phyloP scores from a whole-genome alignment of 768 basidiomycete species.

The Mycena galericulata region DNA sequence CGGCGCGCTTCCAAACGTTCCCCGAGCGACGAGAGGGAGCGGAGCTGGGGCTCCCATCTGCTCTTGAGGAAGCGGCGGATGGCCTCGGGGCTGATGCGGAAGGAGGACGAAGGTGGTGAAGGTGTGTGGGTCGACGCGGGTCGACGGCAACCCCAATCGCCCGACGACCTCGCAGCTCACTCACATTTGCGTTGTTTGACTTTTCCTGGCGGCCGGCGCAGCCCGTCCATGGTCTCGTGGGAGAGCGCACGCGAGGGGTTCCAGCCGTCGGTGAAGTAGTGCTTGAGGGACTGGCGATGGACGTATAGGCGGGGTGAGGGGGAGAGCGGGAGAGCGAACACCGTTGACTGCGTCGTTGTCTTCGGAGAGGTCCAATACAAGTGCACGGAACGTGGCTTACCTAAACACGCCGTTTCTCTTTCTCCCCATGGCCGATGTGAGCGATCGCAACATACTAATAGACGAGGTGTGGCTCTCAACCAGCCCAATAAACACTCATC shows the following conservation, averaged over 20 bases:
- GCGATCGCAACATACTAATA: slow-evolving; percentile 79
- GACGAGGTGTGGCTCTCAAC: slow-evolving; percentile 75
- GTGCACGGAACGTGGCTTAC: background rate
- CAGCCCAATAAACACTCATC: no score
- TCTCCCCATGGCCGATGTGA: slow-evolving; percentile 79
- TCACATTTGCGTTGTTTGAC: no score
- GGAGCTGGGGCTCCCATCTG: slow-evolving; percentile 70
- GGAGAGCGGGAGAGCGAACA: slow-evolving; percentile 47
- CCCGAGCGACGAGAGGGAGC: slow-evolving; percentile 52
- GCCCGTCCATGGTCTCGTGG: slow-evolving; percentile 84
- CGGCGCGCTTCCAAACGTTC: slow-evolving; percentile 55
- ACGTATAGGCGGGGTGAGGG: slow-evolving; percentile 59
- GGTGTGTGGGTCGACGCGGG: no score
- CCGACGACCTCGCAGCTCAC: slow-evolving; percentile 83
- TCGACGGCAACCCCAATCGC: no score
- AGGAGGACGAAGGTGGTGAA: no score
- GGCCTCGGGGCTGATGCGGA: no score
- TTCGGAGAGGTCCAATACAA: slow-evolving; percentile 56
- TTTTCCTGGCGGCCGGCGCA: slow-evolving; percentile 77
- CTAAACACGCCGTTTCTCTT: no score
- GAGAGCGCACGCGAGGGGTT: slow-evolving; percentile 83
- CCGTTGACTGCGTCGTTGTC: slow-evolving; percentile 64
- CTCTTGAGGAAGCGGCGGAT: slow-evolving; percentile 84
- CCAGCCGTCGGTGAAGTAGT: slow-evolving; percentile 77
- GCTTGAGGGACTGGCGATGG: slow-evolving; percentile 64